Evolutionary conservation across 805 yeast genomes (phyloP).

Genomic region (Sugiyamaella marilandica): DNA sequence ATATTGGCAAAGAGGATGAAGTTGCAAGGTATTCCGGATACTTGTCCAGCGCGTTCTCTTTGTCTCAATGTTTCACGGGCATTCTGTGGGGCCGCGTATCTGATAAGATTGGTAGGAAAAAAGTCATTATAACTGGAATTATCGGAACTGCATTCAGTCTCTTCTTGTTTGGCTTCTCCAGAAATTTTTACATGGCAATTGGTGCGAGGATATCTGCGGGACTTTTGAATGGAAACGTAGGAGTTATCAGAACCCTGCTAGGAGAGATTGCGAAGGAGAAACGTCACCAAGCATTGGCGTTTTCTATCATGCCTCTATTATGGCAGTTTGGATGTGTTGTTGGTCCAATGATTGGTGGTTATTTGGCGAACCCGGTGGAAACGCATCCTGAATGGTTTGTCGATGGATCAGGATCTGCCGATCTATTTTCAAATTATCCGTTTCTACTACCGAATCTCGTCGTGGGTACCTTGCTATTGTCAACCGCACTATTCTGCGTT

Average conservation of each 20-base stretch:
- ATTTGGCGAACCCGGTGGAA: conserved; percentile 43
- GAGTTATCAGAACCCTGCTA: conserved; percentile 53
- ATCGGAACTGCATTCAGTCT: conserved; percentile 47
- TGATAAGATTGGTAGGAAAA: conserved; percentile 52
- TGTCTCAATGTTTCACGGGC: conserved; percentile 51
- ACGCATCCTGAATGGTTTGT: conserved; percentile 23
- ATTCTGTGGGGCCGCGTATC: conserved; percentile 55
- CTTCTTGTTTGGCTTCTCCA: conserved; percentile 49
- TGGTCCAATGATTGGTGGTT: conserved; percentile 56
- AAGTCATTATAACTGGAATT: conserved; percentile 46
- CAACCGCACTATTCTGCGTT: conserved; percentile 37
- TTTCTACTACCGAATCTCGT: conserved; percentile 50
- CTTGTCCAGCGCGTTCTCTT: conserved; percentile 53
- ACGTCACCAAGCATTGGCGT: conserved; percentile 57
- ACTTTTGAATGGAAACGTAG: conserved; percentile 55
- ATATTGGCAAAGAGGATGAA: conserved; percentile 40
- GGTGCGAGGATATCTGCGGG: conserved; percentile 53
- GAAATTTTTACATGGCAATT: conserved; percentile 48
- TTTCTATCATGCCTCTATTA: conserved; percentile 54
- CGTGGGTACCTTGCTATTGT: conserved; percentile 36
- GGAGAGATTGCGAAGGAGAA: conserved; percentile 55
- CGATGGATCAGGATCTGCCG: conserved; percentile 6
- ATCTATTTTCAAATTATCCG: conserved; percentile 37
- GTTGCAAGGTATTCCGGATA: conserved; percentile 58
- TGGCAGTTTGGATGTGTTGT: conserved; percentile 55